Conservation (phyloP, 495 filamentous ascomycete genomes). For the Aspergillus carlsbadensis region DNA sequence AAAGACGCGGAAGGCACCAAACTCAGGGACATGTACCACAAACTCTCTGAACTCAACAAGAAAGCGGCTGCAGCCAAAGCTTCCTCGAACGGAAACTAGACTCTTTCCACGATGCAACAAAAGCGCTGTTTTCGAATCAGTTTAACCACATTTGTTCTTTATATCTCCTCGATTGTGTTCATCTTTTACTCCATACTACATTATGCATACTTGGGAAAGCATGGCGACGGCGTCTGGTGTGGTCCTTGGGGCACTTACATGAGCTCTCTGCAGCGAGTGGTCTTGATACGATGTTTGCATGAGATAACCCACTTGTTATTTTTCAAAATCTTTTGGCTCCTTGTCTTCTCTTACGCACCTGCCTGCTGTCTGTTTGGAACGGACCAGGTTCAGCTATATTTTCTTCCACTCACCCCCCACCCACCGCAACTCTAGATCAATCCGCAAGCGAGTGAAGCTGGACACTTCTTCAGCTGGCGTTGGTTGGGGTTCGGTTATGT, state of each 20-base stretch:
- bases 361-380: conserved; percentile 12
- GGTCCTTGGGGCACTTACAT: conserved; percentile 15
- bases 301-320: conserved; percentile 12
- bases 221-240: conserved; percentile 34
- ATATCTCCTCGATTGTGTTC: conserved; percentile 4
- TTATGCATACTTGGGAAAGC: conserved; percentile 35
- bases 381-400: conserved; percentile 10
- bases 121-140: conserved; percentile 17
- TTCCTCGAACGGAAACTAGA: conserved; percentile 29
- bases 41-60: conserved; percentile 38
- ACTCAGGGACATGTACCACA: conserved; percentile 50
- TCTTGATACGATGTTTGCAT: conserved; percentile 28
- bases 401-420: background rate
- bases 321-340: conserved; percentile 15
- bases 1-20: conserved; percentile 43
- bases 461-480: conserved; percentile 7
- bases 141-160: conserved; percentile 16
- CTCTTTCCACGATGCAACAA: conserved; percentile 6
- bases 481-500: conserved; percentile 3
- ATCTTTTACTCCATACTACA: conserved; percentile 16
- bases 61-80: conserved; percentile 21
- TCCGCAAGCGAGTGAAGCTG: background rate
- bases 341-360: background rate
- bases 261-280: conserved; percentile 15
- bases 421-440: conserved; percentile 1